These are phyloP conservation scores for Sphagnurus paluster DNA, from an alignment of 1,284 basidiomycete species.

Conservation along the genomic window DNA sequence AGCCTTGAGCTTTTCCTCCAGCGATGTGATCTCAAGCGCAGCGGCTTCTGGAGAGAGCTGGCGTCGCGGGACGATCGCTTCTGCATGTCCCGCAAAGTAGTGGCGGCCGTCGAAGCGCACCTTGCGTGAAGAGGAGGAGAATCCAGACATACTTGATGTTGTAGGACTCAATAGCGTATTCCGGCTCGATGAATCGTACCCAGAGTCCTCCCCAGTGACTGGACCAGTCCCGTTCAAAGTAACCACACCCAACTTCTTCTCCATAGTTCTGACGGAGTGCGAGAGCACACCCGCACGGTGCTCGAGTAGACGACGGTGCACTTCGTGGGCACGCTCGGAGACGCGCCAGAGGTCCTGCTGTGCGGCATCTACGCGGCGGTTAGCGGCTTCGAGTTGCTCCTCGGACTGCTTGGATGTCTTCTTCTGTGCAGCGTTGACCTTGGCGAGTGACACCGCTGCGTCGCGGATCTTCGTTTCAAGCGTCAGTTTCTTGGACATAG, in stretches of 20 bases:
- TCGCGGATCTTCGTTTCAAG: slow-evolving; percentile 82
- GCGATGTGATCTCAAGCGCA: slow-evolving; percentile 40
- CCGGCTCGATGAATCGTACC: slow-evolving; percentile 52
- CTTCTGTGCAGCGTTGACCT: slow-evolving; percentile 62
- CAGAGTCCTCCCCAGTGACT: slow-evolving; percentile 42
- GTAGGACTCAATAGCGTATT: slow-evolving; percentile 54
- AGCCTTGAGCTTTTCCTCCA: slow-evolving; percentile 62
- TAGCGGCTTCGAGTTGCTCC: slow-evolving; percentile 69
- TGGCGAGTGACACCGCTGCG: slow-evolving; percentile 69
- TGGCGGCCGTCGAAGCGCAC: slow-evolving; percentile 77
- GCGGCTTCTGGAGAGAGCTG: slow-evolving; percentile 37
- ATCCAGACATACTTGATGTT: slow-evolving; percentile 44
- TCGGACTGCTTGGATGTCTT: slow-evolving; percentile 65
- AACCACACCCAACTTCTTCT: slow-evolving; percentile 56
- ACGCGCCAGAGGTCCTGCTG: slow-evolving; percentile 71
- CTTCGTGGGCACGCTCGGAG: slow-evolving; percentile 60
- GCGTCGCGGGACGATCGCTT: slow-evolving; percentile 54
- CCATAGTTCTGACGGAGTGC: slow-evolving; percentile 64
- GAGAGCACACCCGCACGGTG: slow-evolving; percentile 80
- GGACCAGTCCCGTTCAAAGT: slow-evolving; percentile 14
- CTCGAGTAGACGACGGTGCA: slow-evolving; percentile 64
- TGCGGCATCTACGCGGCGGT: slow-evolving; percentile 61
- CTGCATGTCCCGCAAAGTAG: slow-evolving; percentile 75
- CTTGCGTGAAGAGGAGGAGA: slow-evolving; percentile 44
- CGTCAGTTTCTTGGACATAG: slow-evolving; percentile 66